Evolutionary conservation across 129 eudicot species (phyloP).

Genomic region (Artemisia annua): DNA sequence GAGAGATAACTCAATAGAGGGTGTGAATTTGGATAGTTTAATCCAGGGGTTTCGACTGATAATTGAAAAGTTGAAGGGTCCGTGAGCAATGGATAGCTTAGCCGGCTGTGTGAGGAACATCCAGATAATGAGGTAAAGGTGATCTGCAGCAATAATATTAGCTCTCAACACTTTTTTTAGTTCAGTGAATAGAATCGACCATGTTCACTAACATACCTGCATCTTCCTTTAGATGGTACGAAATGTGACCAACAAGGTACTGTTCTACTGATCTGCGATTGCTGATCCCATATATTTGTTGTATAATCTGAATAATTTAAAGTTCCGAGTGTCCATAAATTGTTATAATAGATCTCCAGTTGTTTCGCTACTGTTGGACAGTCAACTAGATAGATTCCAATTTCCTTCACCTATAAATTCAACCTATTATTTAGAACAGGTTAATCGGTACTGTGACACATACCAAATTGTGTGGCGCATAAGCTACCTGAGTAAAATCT

Average conservation of each 20-base stretch:
- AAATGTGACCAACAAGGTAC: slow-evolving; percentile 94
- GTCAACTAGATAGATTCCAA: slow-evolving; percentile 71
- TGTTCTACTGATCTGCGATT: slow-evolving; percentile 70
- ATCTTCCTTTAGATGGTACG: slow-evolving; percentile 47
- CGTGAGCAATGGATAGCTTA: slow-evolving; percentile 59
- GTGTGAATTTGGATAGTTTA: slow-evolving; percentile 41
- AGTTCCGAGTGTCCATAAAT: slow-evolving; percentile 74
- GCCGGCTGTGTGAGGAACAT: slow-evolving; percentile 65
- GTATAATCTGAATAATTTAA: slow-evolving; percentile 63
- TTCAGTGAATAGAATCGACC: neutral
- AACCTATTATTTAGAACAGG: neutral
- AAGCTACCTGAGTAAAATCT: slow-evolving; percentile 85
- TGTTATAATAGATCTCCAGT: slow-evolving; percentile 61
- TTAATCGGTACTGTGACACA: no score
- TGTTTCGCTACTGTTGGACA: slow-evolving; percentile 58
- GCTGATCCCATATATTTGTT: slow-evolving; percentile 62
- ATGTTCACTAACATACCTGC: slow-evolving; percentile 52
- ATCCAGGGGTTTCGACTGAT: slow-evolving; percentile 68
- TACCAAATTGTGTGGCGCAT: neutral
- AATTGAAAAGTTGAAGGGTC: slow-evolving; percentile 52
- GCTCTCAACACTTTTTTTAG: neutral
- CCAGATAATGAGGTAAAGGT: slow-evolving; percentile 66
- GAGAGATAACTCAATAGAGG: slow-evolving; percentile 63
- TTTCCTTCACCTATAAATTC: slow-evolving; percentile 71
- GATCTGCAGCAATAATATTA: slow-evolving; percentile 45